Percentiles rank a stretch among this genome's conserved stretches.
These are phyloP conservation scores for Talaromyces thailandensis DNA, from an alignment of 495 filamentous ascomycete genomes.

Conservation along the genomic window DNA sequence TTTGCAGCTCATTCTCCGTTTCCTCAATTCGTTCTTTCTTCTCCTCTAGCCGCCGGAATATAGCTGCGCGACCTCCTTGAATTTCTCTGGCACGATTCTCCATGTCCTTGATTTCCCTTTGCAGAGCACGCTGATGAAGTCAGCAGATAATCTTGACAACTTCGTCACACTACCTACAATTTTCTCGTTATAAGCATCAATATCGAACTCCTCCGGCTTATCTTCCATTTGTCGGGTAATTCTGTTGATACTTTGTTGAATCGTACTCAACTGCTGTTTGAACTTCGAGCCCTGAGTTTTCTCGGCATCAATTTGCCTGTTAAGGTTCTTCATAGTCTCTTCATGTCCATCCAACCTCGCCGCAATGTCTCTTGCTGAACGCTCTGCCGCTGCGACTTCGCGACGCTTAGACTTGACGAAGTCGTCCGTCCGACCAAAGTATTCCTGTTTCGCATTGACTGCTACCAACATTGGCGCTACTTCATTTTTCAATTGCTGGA, in stretches of 20 bases:
- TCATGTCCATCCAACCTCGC: conserved; percentile 43
- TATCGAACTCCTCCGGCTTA: conserved; percentile 43
- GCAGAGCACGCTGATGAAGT: conserved; percentile 27
- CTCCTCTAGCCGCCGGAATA: conserved; percentile 18
- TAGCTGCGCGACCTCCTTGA: conserved; percentile 15
- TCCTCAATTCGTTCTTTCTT: conserved; percentile 19
- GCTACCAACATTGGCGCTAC: conserved; percentile 59
- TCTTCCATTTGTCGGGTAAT: conserved; percentile 41
- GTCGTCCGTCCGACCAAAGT: conserved; percentile 36
- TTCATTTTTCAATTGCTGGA: conserved; percentile 48
- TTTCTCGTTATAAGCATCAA: conserved; percentile 42
- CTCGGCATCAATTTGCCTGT: conserved; percentile 49
- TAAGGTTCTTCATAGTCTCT: conserved; percentile 44
- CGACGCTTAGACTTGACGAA: conserved; percentile 44
- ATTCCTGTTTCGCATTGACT: conserved; percentile 56
- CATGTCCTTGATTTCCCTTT: conserved; percentile 23
- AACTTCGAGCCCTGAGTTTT: conserved; percentile 36
- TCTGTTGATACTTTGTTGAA: conserved; percentile 31
- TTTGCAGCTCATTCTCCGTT: conserved; percentile 41
- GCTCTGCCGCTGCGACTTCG: conserved; percentile 42
- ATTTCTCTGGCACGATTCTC: conserved; percentile 21
- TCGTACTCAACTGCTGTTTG: conserved; percentile 37
- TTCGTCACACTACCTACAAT: conserved; percentile 23
- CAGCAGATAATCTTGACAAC: conserved; percentile 6
- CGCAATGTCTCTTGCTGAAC: conserved; percentile 37